Base-by-base conservation (phyloP, 257 asterid genomes). In the Scutellaria baicalensis region DNA sequence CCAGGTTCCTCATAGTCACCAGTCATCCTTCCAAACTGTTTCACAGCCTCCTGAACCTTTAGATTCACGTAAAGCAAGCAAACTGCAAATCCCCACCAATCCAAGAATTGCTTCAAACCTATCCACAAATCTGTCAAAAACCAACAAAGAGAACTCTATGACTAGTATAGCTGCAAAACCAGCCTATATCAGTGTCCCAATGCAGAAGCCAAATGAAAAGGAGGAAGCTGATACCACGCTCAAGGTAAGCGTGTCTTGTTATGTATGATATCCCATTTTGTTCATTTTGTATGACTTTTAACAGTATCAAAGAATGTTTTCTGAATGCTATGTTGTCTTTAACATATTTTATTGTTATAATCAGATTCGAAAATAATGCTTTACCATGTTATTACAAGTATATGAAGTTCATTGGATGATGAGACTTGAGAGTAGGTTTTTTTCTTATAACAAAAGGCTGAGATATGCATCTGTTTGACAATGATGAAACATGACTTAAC, bases 31-130 rank as follows among this genome's bases (percentile, higher is more conserved):
- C 70, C 96, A 82, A 79, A 71, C 93, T 69, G 80, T 78, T 68
- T 56, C 83, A 16, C 89, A 77, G 73, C 81, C 84, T 76, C 77
- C 89, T 51, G 84, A 81, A 59, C 80, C 78, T 45, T 40, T 77
- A 77, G 94, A 92, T 78, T 59, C 88, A 54, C 84, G 72, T 17
- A 88, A 82, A 81, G 86, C 79, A 66, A 80, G 73, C 82, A 91
- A 86, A 78, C 13, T 89, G 80, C 99, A 94, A 82, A 95, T 94
- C 72, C 98, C 97, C 8, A 92, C 96, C 71, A 95, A 95, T 82
- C 98, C 98, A 61, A 89, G 96, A 86, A 92, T 95, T 81, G 88
- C 91, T 82, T 75, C 97, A 55, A 91, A 71, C 79, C 67, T 89
- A 75, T 79, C 85, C 64, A 55, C 43, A 75, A 79, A 82, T 78